These are phyloP conservation scores for Morella rubra DNA, from an alignment of 306 rosid genomes.

Conservation along the genomic window DNA sequence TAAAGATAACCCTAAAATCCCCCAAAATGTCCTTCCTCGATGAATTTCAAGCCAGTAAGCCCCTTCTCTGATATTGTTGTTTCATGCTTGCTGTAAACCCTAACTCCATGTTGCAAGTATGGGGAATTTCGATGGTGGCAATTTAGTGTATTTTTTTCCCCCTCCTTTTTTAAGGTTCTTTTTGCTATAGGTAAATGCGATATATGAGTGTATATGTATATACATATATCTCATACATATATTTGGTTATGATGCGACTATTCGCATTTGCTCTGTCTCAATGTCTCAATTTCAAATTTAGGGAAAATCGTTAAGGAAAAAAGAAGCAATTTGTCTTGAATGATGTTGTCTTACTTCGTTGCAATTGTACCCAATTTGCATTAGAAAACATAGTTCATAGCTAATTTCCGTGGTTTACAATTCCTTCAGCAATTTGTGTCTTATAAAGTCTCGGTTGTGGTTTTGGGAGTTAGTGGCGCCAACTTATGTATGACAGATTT, in stretches of 20 bases:
- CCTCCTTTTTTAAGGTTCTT: background rate
- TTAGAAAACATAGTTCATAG: no score
- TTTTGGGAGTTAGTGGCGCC: background rate
- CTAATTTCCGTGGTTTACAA: background rate
- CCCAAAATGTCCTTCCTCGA: background rate
- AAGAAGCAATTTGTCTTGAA: no score
- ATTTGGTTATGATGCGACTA: no score
- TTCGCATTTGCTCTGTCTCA: no score
- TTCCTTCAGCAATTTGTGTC: background rate
- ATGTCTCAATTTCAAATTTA: no score
- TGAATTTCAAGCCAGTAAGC: background rate
- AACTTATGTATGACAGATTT: background rate
- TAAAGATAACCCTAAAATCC: background rate
- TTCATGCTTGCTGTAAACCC: background rate
- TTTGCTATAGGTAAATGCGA: background rate
- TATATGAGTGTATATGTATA: no score
- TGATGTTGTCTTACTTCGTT: no score
- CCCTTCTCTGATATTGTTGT: background rate
- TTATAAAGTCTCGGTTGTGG: background rate
- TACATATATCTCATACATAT: no score
- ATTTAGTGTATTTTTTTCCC: background rate
- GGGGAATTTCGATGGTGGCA: background rate
- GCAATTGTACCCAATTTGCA: no score
- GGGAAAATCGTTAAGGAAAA: no score
- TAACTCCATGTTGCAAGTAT: background rate